Percentiles rank a stretch among this genome's conserved stretches.
Evolutionary conservation across 2,329 filamentous ascomycete species (phyloP).

Genomic region (Cordyceps javanica): DNA sequence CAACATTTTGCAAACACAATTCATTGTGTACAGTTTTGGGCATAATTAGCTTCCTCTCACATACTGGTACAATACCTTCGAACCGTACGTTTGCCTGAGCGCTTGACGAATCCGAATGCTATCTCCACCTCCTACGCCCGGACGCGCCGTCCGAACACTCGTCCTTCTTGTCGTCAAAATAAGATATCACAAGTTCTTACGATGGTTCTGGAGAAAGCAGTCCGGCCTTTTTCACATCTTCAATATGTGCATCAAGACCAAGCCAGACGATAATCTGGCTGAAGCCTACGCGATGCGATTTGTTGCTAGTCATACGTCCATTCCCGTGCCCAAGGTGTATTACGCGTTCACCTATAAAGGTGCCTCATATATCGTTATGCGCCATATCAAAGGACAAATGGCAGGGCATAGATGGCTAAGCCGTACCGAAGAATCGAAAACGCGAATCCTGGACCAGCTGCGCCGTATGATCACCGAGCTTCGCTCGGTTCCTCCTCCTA

Average conservation of each 20-base stretch:
- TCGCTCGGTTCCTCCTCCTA: background rate
- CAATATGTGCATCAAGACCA: background rate
- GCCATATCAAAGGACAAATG: background rate
- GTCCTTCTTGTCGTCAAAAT: too few species aligned
- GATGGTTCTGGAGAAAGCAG: too few species aligned
- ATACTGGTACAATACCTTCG: too few species aligned
- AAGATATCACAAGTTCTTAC: too few species aligned
- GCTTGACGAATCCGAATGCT: too few species aligned
- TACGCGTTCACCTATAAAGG: background rate
- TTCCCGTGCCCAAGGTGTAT: background rate
- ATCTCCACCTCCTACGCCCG: too few species aligned
- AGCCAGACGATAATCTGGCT: background rate
- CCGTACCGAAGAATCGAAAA: background rate
- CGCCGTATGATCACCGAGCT: background rate
- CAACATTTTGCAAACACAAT: too few species aligned
- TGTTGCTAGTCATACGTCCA: background rate
- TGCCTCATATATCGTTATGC: background rate
- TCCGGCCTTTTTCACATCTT: background rate
- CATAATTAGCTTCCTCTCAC: too few species aligned
- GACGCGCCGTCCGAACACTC: too few species aligned
- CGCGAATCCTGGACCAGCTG: background rate
- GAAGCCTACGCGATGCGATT: background rate
- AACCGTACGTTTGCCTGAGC: too few species aligned
- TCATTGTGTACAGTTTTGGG: too few species aligned
- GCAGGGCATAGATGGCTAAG: background rate